A percentile compares a stretch with the other conserved stretches of the same genome.
Evolutionary conservation across 768 basidiomycete genomes (phyloP).

Genomic region (Tylopilus felleus): DNA sequence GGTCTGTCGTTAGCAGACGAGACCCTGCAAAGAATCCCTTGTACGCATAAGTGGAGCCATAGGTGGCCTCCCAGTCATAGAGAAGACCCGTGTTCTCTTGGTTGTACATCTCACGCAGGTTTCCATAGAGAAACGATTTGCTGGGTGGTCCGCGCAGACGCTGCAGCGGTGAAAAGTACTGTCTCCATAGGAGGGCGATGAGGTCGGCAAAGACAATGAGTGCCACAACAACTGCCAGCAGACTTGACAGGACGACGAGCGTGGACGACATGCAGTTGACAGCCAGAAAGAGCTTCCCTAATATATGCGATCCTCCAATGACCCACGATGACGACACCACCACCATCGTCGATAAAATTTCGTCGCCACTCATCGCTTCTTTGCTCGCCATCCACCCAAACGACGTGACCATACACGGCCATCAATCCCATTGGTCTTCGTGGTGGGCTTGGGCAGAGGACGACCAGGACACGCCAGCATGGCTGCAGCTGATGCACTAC

Average conservation of each 20-base stretch:
- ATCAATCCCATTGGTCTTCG: constrained; percentile 21
- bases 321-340: constrained; percentile 2
- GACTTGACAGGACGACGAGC: not conserved
- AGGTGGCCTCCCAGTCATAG: constrained; percentile 41
- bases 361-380: constrained; percentile 25
- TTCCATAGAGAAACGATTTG: constrained; percentile 48
- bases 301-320: not conserved
- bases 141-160: constrained; percentile 45
- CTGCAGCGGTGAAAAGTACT: constrained; percentile 47
- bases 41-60: constrained; percentile 52
- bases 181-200: constrained; percentile 41
- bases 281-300: not conserved
- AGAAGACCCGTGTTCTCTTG: constrained; percentile 55
- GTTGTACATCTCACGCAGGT: constrained; percentile 52
- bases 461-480: constrained; percentile 15
- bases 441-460: constrained; percentile 39
- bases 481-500: constrained; percentile 25
- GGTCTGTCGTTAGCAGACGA: constrained; percentile 59
- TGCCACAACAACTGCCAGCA: constrained; percentile 12
- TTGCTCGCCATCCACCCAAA: constrained; percentile 50
- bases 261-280: constrained; percentile 3
- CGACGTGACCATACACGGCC: constrained; percentile 31
- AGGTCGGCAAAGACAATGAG: constrained; percentile 34
- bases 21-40: constrained; percentile 49
- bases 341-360: constrained; percentile 16